phyloP scores from a whole-genome alignment of 176 grass and related monocot species.

The Saccharum spontaneum region DNA sequence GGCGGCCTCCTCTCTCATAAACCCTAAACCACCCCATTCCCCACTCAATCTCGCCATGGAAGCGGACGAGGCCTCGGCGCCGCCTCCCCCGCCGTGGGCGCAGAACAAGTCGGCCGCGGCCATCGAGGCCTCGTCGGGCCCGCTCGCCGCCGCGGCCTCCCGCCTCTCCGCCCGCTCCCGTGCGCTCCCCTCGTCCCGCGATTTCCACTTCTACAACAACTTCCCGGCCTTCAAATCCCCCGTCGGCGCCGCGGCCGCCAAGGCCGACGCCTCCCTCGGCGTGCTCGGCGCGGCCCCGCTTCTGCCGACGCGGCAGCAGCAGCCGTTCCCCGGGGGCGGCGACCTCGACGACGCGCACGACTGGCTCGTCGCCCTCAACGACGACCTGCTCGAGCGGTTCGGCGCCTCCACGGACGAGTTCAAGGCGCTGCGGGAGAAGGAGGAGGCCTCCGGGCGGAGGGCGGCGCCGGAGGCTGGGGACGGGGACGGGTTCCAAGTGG shows the following conservation, averaged over 20 bases:
- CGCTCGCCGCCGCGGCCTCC: slow-evolving; percentile 46
- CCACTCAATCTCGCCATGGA: slow-evolving; percentile 37
- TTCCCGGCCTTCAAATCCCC: slow-evolving; percentile 71
- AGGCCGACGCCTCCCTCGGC: slow-evolving; percentile 49
- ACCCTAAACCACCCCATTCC: slow-evolving; percentile 49
- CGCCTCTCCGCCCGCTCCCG: slow-evolving; percentile 50
- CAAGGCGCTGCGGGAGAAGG: slow-evolving; percentile 49
- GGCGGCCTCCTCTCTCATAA: slow-evolving; percentile 4
- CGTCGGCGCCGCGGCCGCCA: slow-evolving; percentile 44
- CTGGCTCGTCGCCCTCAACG: slow-evolving; percentile 63
- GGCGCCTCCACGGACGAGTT: slow-evolving; percentile 77
- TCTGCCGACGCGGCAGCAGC: slow-evolving; percentile 43
- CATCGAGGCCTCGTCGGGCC: slow-evolving; percentile 38
- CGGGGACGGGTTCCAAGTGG: slow-evolving; percentile 58
- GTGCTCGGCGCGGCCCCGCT: slow-evolving; percentile 16
- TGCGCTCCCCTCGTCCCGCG: slow-evolving; percentile 41
- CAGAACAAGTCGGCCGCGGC: slow-evolving; percentile 37
- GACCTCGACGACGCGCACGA: slow-evolving; percentile 74
- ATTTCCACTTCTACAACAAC: slow-evolving; percentile 97
- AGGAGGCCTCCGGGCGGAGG: slow-evolving; percentile 48
- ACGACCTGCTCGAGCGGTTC: slow-evolving; percentile 68
- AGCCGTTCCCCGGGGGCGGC: slow-evolving; percentile 42
- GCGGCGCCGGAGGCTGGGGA: slow-evolving; percentile 28
- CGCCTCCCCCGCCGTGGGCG: slow-evolving; percentile 42
- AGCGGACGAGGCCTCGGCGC: slow-evolving; percentile 34